Evolutionary conservation across 2,329 filamentous ascomycete species (phyloP).

Genomic region (Penicillium sp.): DNA sequence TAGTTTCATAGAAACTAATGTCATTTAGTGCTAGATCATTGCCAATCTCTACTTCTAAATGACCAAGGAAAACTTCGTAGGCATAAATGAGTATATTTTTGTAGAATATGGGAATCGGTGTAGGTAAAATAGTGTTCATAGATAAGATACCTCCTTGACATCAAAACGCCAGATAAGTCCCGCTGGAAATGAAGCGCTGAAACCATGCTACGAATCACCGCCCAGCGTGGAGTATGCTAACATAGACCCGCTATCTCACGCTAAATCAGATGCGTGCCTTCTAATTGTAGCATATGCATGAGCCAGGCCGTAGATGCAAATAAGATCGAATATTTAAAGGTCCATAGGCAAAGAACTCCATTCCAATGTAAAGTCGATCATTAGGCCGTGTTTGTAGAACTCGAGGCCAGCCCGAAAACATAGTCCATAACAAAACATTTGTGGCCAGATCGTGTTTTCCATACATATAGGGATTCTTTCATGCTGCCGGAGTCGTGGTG

Average conservation of each 20-base stretch:
- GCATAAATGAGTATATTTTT: background rate
- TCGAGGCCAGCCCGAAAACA: constrained; percentile 22
- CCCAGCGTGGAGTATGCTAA: constrained; percentile 17
- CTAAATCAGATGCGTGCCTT: constrained; percentile 9
- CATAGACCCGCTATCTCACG: constrained; percentile 10
- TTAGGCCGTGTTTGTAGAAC: background rate
- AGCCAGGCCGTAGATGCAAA: constrained; percentile 10
- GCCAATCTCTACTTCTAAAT: background rate
- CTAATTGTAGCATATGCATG: constrained; percentile 13
- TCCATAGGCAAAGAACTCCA: background rate
- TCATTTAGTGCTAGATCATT: background rate
- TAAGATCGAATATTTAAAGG: constrained; percentile 16
- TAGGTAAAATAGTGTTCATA: background rate
- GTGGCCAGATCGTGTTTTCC: background rate
- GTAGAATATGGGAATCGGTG: background rate
- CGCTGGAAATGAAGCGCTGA: constrained; percentile 20
- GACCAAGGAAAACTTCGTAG: background rate
- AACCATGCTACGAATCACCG: constrained; percentile 19
- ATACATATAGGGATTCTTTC: background rate
- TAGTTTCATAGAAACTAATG: background rate
- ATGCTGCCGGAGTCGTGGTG: constrained; percentile 15
- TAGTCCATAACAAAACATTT: background rate
- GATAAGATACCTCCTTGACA: constrained; percentile 4
- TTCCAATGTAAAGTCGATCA: background rate
- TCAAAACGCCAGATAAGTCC: constrained; percentile 18